Base-by-base conservation (phyloP, 2,329 filamentous ascomycete species). In the Stagonosporopsis chrysanthemi region DNA sequence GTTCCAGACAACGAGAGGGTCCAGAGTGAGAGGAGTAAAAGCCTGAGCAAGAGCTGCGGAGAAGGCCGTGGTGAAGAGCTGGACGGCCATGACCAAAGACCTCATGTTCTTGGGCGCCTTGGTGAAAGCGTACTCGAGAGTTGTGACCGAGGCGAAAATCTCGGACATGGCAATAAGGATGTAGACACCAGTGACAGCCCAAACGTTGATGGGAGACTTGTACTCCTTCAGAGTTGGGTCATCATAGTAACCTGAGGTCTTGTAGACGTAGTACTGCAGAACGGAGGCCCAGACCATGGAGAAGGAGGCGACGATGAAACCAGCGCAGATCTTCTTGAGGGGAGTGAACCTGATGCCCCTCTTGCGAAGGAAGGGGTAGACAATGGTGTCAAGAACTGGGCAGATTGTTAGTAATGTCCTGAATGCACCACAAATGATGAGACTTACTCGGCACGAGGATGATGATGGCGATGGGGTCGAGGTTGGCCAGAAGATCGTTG, bases 401-500 rank as follows among this genome's bases (percentile, higher is more conserved):
- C 8, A 19, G 7, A 0, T 4, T 14, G 40, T 68, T 60, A 66
- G 60, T 75, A 79, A 87, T 90, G 77, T 8, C 14, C 91, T 87
- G 38, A 88, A 88, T 0, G 82, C 87, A 78, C 90, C 88, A 50
- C n/a, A 19, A 7, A 31, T 2, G 12, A 15, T 22, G 8, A 11
- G 14, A 53, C 62, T 61, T 61, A 66, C 64, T 62, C 2, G 89
- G 89, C 45, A 92, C 89, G 75, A 92, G 84, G 60, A 92, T 85
- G 29, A 92, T 85, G 60, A 92, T 85, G 24, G 88, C 85, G 62
- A 93, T 85, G 6, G 90, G 89, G 74, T 92, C 88, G 38, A 93
- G 80, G 77, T 92, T 92, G 73, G 87, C 84, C 67, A 93, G 84
- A 55, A 92, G 79, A 71, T 93, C 90, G 79, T 93, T 93, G 68